Evolutionary conservation across 2,329 filamentous ascomycete genomes (phyloP), one percentile per base, ranked within the genome.

Genomic region (Arthroderma uncinatum): DNA sequence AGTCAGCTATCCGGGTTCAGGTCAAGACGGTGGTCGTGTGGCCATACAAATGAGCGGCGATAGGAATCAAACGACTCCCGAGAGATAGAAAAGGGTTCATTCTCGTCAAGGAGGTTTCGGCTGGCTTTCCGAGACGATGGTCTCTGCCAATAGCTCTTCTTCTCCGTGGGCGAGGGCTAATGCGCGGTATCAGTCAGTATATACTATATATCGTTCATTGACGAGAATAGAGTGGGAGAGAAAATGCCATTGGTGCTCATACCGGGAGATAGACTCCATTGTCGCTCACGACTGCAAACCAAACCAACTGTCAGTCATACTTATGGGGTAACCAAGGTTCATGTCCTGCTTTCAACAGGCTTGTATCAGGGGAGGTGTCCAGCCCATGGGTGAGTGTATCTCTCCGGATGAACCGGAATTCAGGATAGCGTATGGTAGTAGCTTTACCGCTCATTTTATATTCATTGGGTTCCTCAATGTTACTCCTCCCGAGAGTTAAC

Each of bases 61-160:
- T 97, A 97, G 2, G 91, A 95, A 70, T 97, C 93, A 68, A 97
- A 97, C 1, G 91, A 96, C 74, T 97, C 93, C 66, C 92, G 82
- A 37, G 91, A 95, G 70, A 97, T 97, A 62, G 87, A 89, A 70
- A 97, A 97, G 12, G 87, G 90, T 69, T 97, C 92, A 64, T 90
- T 91, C 61, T 95, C 89, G 65, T 84, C 83, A 59, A 88, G 76
- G 64, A 86, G 82, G 67, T 80, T 83, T 57, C 81, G 76, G 30
- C 77, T 78, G 39, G 79, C 77, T 59, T 74, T 75, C 21, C 74
- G 77, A 2, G 75, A 71, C 7, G 74, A 68, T 28, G 74, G 82
- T 62, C 74, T 76, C 57, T 75, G 75, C 90, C 90, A 96, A 65
- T 89, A 85, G 61, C 80, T 80, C 68, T 88, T 89, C 70, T 89